Percentiles rank a stretch among this genome's conserved stretches.
These are phyloP conservation scores for Elsinoe australis DNA, from an alignment of 2,329 filamentous ascomycete species.

Conservation along the genomic window DNA sequence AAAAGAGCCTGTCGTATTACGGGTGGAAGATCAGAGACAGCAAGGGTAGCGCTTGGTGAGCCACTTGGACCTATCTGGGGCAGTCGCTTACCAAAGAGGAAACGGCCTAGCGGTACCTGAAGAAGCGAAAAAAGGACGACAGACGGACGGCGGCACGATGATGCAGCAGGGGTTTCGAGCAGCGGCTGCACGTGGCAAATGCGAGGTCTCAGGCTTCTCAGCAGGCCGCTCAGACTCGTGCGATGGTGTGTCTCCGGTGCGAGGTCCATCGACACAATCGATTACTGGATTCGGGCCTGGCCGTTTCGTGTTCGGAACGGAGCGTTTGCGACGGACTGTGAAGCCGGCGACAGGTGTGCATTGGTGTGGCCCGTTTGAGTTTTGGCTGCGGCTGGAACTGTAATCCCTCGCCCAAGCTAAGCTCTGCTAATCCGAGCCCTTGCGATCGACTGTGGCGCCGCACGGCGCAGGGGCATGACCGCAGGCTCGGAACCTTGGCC, in stretches of 20 bases:
- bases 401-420: too few species aligned
- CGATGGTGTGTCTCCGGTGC: too few species aligned
- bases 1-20: conserved; percentile 11
- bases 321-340: conserved; percentile 4
- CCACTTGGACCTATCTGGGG: background rate
- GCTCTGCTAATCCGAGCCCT: too few species aligned
- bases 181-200: conserved; percentile 13
- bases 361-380: too few species aligned
- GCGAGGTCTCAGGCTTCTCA: too few species aligned
- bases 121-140: conserved; percentile 2
- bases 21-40: background rate
- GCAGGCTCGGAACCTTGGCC: conserved; percentile 4
- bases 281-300: background rate
- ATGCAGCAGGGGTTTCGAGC: background rate
- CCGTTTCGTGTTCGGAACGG: conserved; percentile 15
- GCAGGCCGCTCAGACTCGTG: too few species aligned
- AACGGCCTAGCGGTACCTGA: conserved; percentile 15
- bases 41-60: conserved; percentile 10
- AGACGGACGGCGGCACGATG: too few species aligned
- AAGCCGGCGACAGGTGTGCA: too few species aligned
- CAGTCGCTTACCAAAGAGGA: conserved; percentile 13
- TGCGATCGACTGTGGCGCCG: background rate
- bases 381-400: too few species aligned
- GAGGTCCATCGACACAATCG: too few species aligned
- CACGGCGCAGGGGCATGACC: conserved; percentile 12